phyloP scores from a whole-genome alignment of 202 grass and related monocot genomes.

The Zoysia matrella region DNA sequence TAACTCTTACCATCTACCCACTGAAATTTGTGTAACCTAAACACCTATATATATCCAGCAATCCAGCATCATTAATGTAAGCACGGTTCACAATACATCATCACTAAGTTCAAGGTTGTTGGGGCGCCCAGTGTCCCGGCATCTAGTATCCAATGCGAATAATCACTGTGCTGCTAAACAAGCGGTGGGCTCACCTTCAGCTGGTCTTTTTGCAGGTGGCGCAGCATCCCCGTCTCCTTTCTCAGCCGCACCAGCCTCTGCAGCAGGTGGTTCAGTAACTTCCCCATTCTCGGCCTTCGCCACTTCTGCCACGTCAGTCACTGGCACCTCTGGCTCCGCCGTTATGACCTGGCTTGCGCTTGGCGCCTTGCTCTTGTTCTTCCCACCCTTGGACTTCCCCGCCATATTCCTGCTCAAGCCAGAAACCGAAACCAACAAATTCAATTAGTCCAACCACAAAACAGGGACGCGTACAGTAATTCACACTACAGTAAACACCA shows the following conservation, averaged over 20 bases:
- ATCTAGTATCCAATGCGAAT: not conserved
- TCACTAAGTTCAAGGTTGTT: not conserved
- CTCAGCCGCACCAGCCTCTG: constrained; percentile 23
- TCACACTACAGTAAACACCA: not conserved
- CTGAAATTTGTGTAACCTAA: not conserved
- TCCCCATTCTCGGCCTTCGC: constrained; percentile 53
- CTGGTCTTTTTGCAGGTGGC: constrained; percentile 51
- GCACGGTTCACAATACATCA: not conserved
- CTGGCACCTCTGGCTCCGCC: constrained; percentile 43
- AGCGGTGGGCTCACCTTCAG: constrained; percentile 63
- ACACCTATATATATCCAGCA: not conserved
- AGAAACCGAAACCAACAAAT: constrained; percentile 26
- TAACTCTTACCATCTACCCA: not conserved
- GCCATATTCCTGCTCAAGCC: constrained; percentile 66
- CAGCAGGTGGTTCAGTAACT: constrained; percentile 40
- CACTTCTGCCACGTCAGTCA: constrained; percentile 23
- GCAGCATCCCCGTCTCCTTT: constrained; percentile 54
- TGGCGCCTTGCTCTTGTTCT: constrained; percentile 67
- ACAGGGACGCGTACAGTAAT: not conserved
- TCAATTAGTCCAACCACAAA: constrained; percentile 21
- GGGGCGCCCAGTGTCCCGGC: not conserved
- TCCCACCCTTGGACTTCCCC: constrained; percentile 89
- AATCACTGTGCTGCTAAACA: constrained; percentile 6
- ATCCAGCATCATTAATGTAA: constrained; percentile 17
- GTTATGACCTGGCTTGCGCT: constrained; percentile 7